Evolutionary conservation across 495 filamentous ascomycete genomes (phyloP).

Genomic region (Penicillium nucicola): DNA sequence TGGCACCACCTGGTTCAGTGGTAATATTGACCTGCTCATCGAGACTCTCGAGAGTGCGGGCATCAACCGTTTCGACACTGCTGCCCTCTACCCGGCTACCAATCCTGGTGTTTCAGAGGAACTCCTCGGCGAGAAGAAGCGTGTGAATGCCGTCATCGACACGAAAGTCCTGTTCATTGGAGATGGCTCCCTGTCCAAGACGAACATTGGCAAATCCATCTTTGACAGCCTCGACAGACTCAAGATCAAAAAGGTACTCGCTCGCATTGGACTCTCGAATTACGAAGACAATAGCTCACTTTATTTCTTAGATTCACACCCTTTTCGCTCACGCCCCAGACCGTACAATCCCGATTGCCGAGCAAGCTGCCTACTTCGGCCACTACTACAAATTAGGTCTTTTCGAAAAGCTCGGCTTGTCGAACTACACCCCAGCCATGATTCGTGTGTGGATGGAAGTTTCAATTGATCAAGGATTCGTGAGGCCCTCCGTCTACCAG

Average conservation of each 20-base stretch:
- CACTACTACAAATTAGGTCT: slow-evolving; percentile 3
- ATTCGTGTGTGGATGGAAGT: slow-evolving; percentile 5
- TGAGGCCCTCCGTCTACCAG: slow-evolving; percentile 13
- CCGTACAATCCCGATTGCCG: slow-evolving; percentile 4
- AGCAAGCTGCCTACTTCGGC: slow-evolving; percentile 16
- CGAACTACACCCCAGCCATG: slow-evolving; percentile 12
- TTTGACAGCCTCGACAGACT: slow-evolving; percentile 6
- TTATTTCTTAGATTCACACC: slow-evolving; percentile 5
- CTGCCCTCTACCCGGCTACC: slow-evolving; percentile 11
- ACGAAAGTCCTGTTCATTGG: slow-evolving; percentile 14
- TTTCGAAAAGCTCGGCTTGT: slow-evolving; percentile 10
- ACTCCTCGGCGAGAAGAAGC: slow-evolving; percentile 2
- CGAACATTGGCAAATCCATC: slow-evolving; percentile 13
- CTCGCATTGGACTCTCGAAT: no score
- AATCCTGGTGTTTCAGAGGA: slow-evolving; percentile 10
- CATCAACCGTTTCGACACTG: slow-evolving; percentile 16
- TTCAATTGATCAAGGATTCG: slow-evolving; percentile 1
- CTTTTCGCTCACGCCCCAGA: slow-evolving; percentile 17
- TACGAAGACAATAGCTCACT: neutral
- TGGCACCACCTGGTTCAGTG: slow-evolving; percentile 8
- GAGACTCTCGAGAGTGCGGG: neutral
- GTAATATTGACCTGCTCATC: slow-evolving; percentile 6
- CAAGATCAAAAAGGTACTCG: slow-evolving; percentile 4
- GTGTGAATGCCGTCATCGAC: slow-evolving; percentile 9
- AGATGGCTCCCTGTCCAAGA: neutral